Evolutionary conservation across 441 rosid species (phyloP), one percentile per base, ranked within the genome.

Genomic region (Omphalea diandra): DNA sequence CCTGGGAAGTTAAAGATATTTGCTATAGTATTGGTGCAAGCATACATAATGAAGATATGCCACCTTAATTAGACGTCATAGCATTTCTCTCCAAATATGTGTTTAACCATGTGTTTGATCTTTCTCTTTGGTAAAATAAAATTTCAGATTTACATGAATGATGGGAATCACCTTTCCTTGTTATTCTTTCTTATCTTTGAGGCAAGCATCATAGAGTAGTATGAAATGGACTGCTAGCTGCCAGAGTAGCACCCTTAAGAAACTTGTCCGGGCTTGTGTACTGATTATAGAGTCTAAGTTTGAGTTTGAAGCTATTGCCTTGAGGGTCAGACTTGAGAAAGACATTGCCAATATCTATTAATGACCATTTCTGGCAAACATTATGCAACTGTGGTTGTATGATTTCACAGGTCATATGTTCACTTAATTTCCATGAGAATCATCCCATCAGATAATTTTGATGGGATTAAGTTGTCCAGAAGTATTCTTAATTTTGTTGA

Each of bases 401-500:
- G n/a, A n/a, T 14, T 12, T 20, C 20, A 0, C 18, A 8, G 10
- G 5, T 38, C 41, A 2, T 10, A 40, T 40, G 44, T n/a, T n/a
- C n/a, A n/a, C n/a, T n/a, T n/a, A n/a, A n/a, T n/a, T n/a, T n/a
- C n/a, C n/a, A n/a, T n/a, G n/a, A n/a, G n/a, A n/a, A n/a, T n/a
- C n/a, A n/a, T n/a, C n/a, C n/a, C n/a, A n/a, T n/a, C n/a, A n/a
- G n/a, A n/a, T n/a, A n/a, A n/a, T n/a, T n/a, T n/a, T n/a, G n/a
- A n/a, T n/a, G n/a, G n/a, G n/a, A n/a, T n/a, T n/a, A n/a, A n/a
- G n/a, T n/a, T n/a, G n/a, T n/a, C n/a, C n/a, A n/a, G 71, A 67
- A 50, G 78, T 63, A 56, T 60, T 38, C 58, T 81, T 66, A 53
- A 64, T 67, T 68, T 20, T 58, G 57, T 59, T 63, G 57, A 64